Base-by-base conservation (phyloP, 345 rosid species). In the Aegle marmelos region DNA sequence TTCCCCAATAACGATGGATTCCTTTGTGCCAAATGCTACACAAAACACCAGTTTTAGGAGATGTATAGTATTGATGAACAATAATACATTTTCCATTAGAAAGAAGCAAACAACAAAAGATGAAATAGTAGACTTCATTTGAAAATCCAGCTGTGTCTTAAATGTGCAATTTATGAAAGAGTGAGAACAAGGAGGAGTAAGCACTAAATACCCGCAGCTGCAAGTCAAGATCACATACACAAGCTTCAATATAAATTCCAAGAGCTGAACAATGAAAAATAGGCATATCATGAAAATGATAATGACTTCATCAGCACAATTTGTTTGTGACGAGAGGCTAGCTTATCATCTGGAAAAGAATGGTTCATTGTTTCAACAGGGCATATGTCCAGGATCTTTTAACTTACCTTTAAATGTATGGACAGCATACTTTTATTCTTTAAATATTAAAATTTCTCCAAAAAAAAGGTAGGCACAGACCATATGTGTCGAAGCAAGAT, bases 11-110 rank as follows among this genome's bases (percentile, higher is more conserved):
- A 87, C 72, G 97, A 83, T 58, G 94, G 87, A 81, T 87, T 89
- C 89, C 93, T 90, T 84, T 91, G 98, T 75, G 97, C 94, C 90
- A 96, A 86, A 82, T 92, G 95, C 99, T 96, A 85, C 82, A 84
- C 58, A 84, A 83, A 84, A 59, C 66, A 78, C 68, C 56, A 14
- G 70, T 70, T 64, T 74, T 54, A 68, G 75, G 73, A 75, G 61
- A 85, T 69, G 60, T 70, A 24, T 45, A 13, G 27, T 39, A 79
- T 79, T 37, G 56, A 56, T 31, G 64, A 60, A 66, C 58, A 22
- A 60, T 11, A 67, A 50, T 27, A 76, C 50, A 68, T 77, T 27
- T 57, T 41, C 53, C 25, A 48, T 7, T 50, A 72, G 24, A 25
- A 25, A 34, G 22, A 30, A n/a, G 63, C 13, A 75, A 74, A 68